Percentiles rank a stretch among this genome's conserved stretches.
These are phyloP conservation scores for Syncephalastrum racemosum DNA, from an alignment of 371 early-diverging fungal genomes.

Conservation along the genomic window DNA sequence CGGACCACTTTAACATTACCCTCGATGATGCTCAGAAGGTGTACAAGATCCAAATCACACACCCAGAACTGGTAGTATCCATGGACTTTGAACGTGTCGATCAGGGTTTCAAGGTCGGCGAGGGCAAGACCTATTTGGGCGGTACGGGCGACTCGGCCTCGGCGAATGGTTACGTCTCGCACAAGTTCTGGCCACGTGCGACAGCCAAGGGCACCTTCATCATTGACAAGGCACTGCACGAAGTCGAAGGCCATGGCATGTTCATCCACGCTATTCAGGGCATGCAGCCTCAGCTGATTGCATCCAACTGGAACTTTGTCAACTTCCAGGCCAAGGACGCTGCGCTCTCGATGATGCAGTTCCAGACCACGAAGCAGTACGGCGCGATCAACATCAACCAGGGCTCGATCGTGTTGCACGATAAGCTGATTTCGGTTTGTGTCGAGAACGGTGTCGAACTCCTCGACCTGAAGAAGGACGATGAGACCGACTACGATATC, in stretches of 20 bases:
- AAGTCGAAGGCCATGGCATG: slow-evolving; percentile 71
- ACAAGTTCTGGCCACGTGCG: slow-evolving; percentile 84
- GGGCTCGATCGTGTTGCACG: slow-evolving; percentile 71
- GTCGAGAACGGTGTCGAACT: slow-evolving; percentile 70
- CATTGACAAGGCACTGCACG: slow-evolving; percentile 63
- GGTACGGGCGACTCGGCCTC: slow-evolving; percentile 43
- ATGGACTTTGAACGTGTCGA: slow-evolving; percentile 67
- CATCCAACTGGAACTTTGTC: slow-evolving; percentile 84
- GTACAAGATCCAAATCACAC: slow-evolving; percentile 58
- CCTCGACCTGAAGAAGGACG: slow-evolving; percentile 51
- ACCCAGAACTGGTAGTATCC: slow-evolving; percentile 63
- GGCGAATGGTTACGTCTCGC: slow-evolving; percentile 63
- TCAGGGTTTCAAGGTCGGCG: slow-evolving; percentile 80
- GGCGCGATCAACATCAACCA: slow-evolving; percentile 72
- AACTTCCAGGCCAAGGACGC: slow-evolving; percentile 64
- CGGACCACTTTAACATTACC: slow-evolving; percentile 67
- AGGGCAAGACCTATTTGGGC: slow-evolving; percentile 75
- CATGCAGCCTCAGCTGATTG: slow-evolving; percentile 84
- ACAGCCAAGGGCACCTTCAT: slow-evolving; percentile 71
- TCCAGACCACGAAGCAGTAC: slow-evolving; percentile 76
- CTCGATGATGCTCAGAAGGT: slow-evolving; percentile 50
- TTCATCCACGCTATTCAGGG: slow-evolving; percentile 84
- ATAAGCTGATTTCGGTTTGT: slow-evolving; percentile 68
- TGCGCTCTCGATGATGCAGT: slow-evolving; percentile 77
- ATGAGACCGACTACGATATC: slow-evolving; percentile 78